phyloP scores from a whole-genome alignment of 345 rosid genomes.

The Turritis glabra region DNA sequence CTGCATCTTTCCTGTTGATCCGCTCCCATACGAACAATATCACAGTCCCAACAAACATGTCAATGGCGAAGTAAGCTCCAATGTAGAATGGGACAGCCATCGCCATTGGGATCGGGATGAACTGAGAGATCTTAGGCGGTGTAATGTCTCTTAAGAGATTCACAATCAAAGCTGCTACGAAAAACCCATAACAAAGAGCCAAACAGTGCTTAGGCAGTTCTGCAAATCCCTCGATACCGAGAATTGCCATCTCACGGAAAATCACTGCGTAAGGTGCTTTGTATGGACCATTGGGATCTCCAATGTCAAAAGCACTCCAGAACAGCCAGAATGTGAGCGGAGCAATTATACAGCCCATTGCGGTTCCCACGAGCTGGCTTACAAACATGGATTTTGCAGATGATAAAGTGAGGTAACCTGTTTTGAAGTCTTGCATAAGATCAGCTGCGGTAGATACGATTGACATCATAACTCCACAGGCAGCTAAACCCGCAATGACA shows the following conservation, averaged over 20 bases:
- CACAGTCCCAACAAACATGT: constrained; percentile 85
- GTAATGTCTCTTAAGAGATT: constrained; percentile 71
- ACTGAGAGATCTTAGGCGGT: constrained; percentile 68
- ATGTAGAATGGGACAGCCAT: constrained; percentile 92
- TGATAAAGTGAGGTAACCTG: constrained; percentile 80
- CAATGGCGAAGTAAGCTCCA: constrained; percentile 89
- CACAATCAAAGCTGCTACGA: constrained; percentile 57
- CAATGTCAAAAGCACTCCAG: constrained; percentile 87
- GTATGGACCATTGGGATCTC: constrained; percentile 82
- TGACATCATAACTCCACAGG: constrained; percentile 89
- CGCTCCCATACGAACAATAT: constrained; percentile 76
- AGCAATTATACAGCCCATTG: constrained; percentile 90
- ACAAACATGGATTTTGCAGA: constrained; percentile 95
- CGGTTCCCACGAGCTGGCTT: constrained; percentile 79
- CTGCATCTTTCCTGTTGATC: constrained; percentile 63
- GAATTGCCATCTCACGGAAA: constrained; percentile 85
- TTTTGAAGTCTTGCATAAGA: constrained; percentile 97
- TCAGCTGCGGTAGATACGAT: constrained; percentile 94
- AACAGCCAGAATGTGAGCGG: constrained; percentile 89
- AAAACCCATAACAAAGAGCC: constrained; percentile 73
- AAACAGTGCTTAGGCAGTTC: constrained; percentile 82
- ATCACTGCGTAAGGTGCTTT: constrained; percentile 90
- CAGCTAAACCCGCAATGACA: constrained; percentile 85
- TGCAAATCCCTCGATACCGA: constrained; percentile 75
- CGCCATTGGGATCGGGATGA: constrained; percentile 89